These are phyloP conservation scores for Chrysochromulina tobinii DNA, from an alignment of 78 protist genomes.

Conservation along the genomic window DNA sequence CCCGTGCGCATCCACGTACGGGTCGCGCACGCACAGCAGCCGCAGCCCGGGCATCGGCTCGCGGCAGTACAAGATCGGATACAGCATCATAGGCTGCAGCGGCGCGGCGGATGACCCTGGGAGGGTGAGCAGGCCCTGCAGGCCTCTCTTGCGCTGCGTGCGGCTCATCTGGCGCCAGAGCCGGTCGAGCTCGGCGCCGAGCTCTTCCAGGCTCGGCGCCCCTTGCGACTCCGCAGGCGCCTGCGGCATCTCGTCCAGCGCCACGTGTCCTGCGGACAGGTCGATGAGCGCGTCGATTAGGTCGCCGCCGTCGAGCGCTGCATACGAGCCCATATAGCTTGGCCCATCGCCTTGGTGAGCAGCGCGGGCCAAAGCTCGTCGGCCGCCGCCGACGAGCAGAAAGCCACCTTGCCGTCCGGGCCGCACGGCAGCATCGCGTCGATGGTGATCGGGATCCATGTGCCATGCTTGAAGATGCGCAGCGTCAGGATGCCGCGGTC, in stretches of 20 bases:
- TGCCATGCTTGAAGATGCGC: background rate
- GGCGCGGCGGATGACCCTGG: no score
- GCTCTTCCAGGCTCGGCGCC: no score
- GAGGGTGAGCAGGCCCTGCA: no score
- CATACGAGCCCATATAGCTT: background rate
- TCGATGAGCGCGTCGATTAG: conserved; percentile 19
- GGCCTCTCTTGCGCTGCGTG: no score
- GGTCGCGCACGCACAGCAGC: no score
- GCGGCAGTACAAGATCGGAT: no score
- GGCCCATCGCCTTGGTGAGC: conserved; percentile 20
- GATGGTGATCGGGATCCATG: background rate
- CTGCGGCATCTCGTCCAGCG: background rate
- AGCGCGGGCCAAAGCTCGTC: background rate
- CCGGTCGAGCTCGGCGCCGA: no score
- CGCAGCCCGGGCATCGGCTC: no score
- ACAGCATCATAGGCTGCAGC: no score
- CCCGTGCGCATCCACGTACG: no score
- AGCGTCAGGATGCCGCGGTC: background rate
- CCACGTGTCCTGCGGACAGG: conserved; percentile 13
- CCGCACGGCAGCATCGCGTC: conserved; percentile 22
- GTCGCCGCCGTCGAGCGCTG: conserved; percentile 3
- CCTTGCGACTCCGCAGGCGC: no score
- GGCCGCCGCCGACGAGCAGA: background rate
- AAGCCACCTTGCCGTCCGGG: background rate
- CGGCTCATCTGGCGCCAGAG: no score